Evolutionary conservation across 108 stramenopile genomes (phyloP).

Genomic region (Nitzschia sp.): DNA sequence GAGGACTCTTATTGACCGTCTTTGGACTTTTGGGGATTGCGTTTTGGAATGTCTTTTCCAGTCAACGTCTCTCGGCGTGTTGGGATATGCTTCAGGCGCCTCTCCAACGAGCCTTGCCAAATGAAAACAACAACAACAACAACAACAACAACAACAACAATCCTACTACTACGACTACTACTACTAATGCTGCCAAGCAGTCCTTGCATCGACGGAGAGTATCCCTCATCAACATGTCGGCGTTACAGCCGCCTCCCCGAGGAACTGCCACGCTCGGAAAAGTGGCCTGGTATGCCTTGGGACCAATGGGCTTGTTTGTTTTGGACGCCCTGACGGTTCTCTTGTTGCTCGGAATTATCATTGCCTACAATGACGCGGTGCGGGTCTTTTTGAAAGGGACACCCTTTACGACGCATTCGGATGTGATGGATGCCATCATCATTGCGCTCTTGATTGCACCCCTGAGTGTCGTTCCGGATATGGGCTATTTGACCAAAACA

Average conservation of each 20-base stretch:
- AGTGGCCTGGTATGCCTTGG: slow-evolving; percentile 74
- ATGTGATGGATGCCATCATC: slow-evolving; percentile 39
- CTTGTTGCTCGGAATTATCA: slow-evolving; percentile 57
- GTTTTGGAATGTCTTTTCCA: slow-evolving; percentile 71
- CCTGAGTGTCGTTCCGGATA: slow-evolving; percentile 67
- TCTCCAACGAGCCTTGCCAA: no score
- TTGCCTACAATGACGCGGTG: slow-evolving; percentile 71
- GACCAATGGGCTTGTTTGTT: slow-evolving; percentile 47
- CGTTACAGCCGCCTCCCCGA: slow-evolving; percentile 37
- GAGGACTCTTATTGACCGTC: slow-evolving; percentile 59
- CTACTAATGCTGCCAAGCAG: not conserved
- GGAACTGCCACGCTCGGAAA: slow-evolving; percentile 57
- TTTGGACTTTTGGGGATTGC: slow-evolving; percentile 56
- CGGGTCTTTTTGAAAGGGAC: slow-evolving; percentile 57
- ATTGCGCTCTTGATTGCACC: slow-evolving; percentile 46
- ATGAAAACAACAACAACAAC: no score
- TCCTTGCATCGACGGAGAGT: not conserved
- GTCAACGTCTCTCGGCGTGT: slow-evolving; percentile 52
- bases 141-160: no score
- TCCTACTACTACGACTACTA: not conserved
- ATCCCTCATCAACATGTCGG: not conserved
- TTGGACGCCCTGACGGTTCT: slow-evolving; percentile 64
- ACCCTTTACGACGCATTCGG: slow-evolving; percentile 41
- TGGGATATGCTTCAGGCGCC: slow-evolving; percentile 16
- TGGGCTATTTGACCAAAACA: slow-evolving; percentile 55